A percentile compares a stretch with the other conserved stretches of the same genome.
Conservation (phyloP, 2,329 filamentous ascomycete species). For the Colletotrichum ledebouriae region DNA sequence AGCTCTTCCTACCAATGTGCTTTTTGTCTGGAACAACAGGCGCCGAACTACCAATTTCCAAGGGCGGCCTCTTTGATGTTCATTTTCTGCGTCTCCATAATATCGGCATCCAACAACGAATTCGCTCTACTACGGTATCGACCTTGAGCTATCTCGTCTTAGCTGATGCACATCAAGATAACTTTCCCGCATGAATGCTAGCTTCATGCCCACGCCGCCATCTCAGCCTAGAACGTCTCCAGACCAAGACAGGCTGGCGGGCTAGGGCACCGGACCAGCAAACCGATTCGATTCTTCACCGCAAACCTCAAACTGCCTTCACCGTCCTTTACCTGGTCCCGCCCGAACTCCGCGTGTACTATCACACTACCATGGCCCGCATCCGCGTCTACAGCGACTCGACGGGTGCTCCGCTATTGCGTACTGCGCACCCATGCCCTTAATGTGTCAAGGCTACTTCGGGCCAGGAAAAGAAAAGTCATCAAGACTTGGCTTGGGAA, state of each 20-base stretch:
- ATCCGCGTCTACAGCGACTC: slow-evolving; percentile 18
- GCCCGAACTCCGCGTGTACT: slow-evolving; percentile 7
- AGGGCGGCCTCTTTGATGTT: slow-evolving; percentile 37
- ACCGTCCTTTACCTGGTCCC: slow-evolving; percentile 29
- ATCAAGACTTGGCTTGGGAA: slow-evolving; percentile 22
- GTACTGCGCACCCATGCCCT: background rate
- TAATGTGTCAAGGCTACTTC: slow-evolving; percentile 24
- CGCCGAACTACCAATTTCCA: slow-evolving; percentile 10
- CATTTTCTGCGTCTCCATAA: background rate
- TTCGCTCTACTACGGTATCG: background rate
- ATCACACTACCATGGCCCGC: background rate
- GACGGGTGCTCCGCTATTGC: slow-evolving; percentile 18
- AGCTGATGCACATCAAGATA: slow-evolving; percentile 14
- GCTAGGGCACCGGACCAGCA: slow-evolving; percentile 24
- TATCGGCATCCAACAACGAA: slow-evolving; percentile 17
- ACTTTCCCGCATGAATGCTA: slow-evolving; percentile 35
- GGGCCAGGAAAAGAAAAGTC: slow-evolving; percentile 8
- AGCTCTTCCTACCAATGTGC: background rate
- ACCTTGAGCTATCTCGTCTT: slow-evolving; percentile 5
- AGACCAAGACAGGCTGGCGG: slow-evolving; percentile 7
- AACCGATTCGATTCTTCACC: slow-evolving; percentile 34
- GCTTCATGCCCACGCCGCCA: slow-evolving; percentile 19
- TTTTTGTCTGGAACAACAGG: slow-evolving; percentile 23
- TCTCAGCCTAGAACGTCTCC: slow-evolving; percentile 19
- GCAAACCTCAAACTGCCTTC: slow-evolving; percentile 26